Evolutionary conservation across 192 early-diverging fungal species (phyloP), one percentile per base, ranked within the genome.

Genomic region (Coemansia sp.): DNA sequence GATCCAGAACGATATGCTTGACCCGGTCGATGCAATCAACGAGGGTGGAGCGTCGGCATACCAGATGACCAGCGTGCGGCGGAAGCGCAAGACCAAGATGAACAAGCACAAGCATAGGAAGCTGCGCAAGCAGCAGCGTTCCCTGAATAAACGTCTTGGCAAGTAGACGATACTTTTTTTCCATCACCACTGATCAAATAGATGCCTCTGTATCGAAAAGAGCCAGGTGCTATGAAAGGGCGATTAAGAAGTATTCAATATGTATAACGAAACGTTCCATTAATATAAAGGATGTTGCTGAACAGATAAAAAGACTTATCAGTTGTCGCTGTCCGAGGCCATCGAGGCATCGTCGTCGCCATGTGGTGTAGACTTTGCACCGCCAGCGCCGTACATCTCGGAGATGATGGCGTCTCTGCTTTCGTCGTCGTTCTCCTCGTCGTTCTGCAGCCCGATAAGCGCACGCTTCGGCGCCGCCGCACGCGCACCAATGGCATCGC

Each of bases 51-150:
- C 48, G 8, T 7, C 26, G 31, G 64, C 31, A 49, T 77, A 71
- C 30, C 80, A 89, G 48, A 70, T 90, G 77, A 92, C 93, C 26
- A 92, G 86, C 66, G 90, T 95, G 31, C 74, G 88, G 65, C 90
- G 93, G 78, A 91, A 91, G 72, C 87, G 93, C 57, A 89, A 84
- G 68, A 88, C 89, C 80, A 94, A 94, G 88, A 94, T 95, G 94
- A 95, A 95, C 71, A 97, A 95, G 83, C 94, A 97, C 85, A 97
- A 97, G 83, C 90, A 91, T 74, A 92, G 90, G 77, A 97, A 97
- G 74, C 72, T 89, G 57, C 85, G 91, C 66, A 91, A 91, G 79
- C 85, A 87, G 77, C 87, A 83, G 30, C 86, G 87, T 59, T 90
- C 91, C n/a, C 71, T 90, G 77, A 85, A 89, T 61, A 89, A 88